Evolutionary conservation across 2,329 filamentous ascomycete species (phyloP).

Genomic region (Colletotrichum gloeosporioides): DNA sequence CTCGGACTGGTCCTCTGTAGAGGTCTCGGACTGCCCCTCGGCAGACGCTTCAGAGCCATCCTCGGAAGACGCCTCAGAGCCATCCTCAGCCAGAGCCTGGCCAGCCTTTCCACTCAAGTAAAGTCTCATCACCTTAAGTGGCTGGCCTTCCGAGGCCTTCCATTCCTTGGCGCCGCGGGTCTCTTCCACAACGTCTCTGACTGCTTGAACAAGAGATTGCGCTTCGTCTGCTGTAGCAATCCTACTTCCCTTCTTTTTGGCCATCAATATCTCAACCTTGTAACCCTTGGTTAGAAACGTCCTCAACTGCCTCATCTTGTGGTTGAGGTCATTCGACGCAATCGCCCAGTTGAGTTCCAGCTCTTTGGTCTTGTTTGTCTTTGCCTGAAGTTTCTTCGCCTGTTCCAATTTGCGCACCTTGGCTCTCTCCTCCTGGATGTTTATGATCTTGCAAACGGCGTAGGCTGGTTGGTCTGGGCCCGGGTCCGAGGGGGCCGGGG

Average conservation of each 20-base stretch:
- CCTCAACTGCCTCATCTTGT: slow-evolving; percentile 70
- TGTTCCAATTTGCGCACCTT: slow-evolving; percentile 48
- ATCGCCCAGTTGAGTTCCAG: slow-evolving; percentile 94
- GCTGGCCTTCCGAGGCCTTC: slow-evolving; percentile 48
- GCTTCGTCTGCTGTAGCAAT: slow-evolving; percentile 67
- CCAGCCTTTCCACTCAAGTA: slow-evolving; percentile 39
- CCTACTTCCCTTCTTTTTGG: slow-evolving; percentile 66
- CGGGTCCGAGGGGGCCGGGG: slow-evolving; percentile 25
- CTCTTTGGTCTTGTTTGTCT: slow-evolving; percentile 64
- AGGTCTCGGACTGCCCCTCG: neutral
- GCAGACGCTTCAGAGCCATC: neutral
- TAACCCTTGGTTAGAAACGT: slow-evolving; percentile 77
- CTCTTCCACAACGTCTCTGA: slow-evolving; percentile 38
- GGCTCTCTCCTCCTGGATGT: slow-evolving; percentile 57
- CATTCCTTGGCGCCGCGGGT: slow-evolving; percentile 46
- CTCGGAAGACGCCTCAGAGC: neutral
- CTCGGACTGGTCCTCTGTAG: neutral
- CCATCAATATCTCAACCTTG: slow-evolving; percentile 76
- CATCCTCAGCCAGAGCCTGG: neutral
- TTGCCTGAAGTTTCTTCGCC: slow-evolving; percentile 44
- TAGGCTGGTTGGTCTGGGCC: slow-evolving; percentile 25
- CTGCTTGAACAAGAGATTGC: slow-evolving; percentile 54
- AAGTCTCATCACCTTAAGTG: slow-evolving; percentile 49
- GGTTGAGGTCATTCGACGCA: slow-evolving; percentile 74
- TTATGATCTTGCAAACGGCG: slow-evolving; percentile 75